phyloP scores from a whole-genome alignment of 495 filamentous ascomycete genomes.

The Melanomma pulvis-pyrius region DNA sequence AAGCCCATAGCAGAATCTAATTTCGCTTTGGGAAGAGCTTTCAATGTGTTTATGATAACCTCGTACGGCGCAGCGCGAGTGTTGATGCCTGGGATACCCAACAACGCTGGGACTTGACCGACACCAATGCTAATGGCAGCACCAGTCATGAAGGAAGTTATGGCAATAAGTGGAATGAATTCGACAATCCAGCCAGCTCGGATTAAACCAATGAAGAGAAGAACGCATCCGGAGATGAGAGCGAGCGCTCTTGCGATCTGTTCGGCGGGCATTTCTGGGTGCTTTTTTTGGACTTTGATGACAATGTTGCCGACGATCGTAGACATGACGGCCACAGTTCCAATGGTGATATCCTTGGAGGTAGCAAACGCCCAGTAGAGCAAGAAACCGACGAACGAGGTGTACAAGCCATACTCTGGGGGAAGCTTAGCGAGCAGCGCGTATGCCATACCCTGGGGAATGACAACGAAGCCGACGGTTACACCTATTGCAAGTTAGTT shows the following conservation, averaged over 20 bases:
- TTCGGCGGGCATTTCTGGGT: slow-evolving; percentile 62
- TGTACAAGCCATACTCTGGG: slow-evolving; percentile 86
- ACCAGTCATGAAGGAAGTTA: slow-evolving; percentile 97
- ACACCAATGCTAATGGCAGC: slow-evolving; percentile 86
- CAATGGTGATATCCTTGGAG: slow-evolving; percentile 98
- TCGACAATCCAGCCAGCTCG: slow-evolving; percentile 91
- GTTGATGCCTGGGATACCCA: slow-evolving; percentile 78
- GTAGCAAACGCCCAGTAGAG: slow-evolving; percentile 99
- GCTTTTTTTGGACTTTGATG: slow-evolving; percentile 54
- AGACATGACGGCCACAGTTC: slow-evolving; percentile 96
- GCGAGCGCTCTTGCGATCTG: slow-evolving; percentile 78
- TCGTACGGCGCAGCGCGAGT: slow-evolving; percentile 80
- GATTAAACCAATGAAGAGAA: slow-evolving; percentile 75
- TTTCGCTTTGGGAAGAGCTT: slow-evolving; percentile 66
- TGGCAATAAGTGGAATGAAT: slow-evolving; percentile 86
- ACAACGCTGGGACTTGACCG: slow-evolving; percentile 80
- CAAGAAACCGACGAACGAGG: slow-evolving; percentile 94
- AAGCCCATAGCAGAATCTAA: slow-evolving; percentile 90
- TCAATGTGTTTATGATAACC: slow-evolving; percentile 85
- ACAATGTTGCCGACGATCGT: slow-evolving; percentile 84
- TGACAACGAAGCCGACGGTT: slow-evolving; percentile 92
- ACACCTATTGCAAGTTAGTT: slow-evolving; percentile 59
- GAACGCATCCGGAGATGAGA: slow-evolving; percentile 78
- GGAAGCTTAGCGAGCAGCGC: slow-evolving; percentile 77
- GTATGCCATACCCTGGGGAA: slow-evolving; percentile 98